Evolutionary conservation across 331 rosid genomes (phyloP), one percentile per base, ranked within the genome.

Genomic region (Phaseolus coccineus): DNA sequence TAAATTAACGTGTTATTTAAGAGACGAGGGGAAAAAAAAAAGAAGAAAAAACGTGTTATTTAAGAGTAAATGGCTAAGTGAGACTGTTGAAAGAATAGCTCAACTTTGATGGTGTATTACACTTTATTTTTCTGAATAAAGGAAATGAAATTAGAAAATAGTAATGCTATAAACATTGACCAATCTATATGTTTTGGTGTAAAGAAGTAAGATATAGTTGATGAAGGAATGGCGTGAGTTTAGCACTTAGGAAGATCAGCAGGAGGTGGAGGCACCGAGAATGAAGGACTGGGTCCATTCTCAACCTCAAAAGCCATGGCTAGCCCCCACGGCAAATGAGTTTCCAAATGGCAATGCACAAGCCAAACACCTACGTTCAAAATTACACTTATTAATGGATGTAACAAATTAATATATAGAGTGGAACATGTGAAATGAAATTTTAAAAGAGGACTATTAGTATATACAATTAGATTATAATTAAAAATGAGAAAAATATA

Each of bases 271-370:
- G 98, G 95, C 63, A 91, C 75, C 2, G 86, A 79, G 0, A 90
- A 47, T 6, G 76, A 74, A 57, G 71, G 76, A 24, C 87, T 87
- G 11, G 87, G 88, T 6, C 97, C 98, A 66, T 90, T 90, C 77
- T 85, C 89, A 52, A 93, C 88, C 82, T 93, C 98, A 44, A 91
- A 91, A 12, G 84, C 91, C 89, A 72, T 91, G 19, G 69, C 74
- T 27, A 93, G 59, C 0, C 98, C 98, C 93, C 94, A 88, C 1
- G 93, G 86, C 82, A 93, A 57, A 79, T 93, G 96, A 44, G 62
- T 87, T 7, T 89, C 96, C 57, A 91, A 52, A 70, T 93, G 96
- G 35, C 85, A 82, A 40, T 82, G 85, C 2, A 76, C 74, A 40
- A 82, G 51, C 85, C 85, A 82, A n/a, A 82, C 11, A 76, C 85